A percentile compares a stretch with the other conserved stretches of the same genome.
These are phyloP conservation scores for Fusarium sacchari DNA, from an alignment of 2,329 filamentous ascomycete genomes.

Conservation along the genomic window DNA sequence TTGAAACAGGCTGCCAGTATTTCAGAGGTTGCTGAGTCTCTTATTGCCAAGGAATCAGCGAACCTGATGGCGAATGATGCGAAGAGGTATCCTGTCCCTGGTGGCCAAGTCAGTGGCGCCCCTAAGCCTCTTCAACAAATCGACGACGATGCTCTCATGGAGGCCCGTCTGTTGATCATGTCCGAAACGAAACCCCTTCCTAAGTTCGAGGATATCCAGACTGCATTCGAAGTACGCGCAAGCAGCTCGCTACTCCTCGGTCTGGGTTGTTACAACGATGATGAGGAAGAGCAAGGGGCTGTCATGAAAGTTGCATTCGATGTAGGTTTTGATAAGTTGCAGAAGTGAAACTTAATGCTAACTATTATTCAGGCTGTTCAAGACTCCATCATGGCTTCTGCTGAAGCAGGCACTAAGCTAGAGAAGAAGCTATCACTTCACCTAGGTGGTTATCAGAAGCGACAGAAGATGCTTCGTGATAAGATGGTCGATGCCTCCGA, in stretches of 20 bases:
- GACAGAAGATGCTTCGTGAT: slow-evolving; percentile 79
- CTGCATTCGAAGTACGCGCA: slow-evolving; percentile 63
- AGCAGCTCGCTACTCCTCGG: slow-evolving; percentile 75
- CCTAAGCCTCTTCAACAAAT: slow-evolving; percentile 70
- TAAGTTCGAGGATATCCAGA: slow-evolving; percentile 61
- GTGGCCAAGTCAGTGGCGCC: slow-evolving; percentile 70
- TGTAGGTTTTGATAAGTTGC: slow-evolving; percentile 56
- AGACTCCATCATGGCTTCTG: slow-evolving; percentile 76
- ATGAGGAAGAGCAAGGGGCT: slow-evolving; percentile 73
- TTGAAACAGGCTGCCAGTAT: slow-evolving; percentile 70
- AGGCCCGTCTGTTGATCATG: slow-evolving; percentile 80
- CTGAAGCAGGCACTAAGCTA: slow-evolving; percentile 84
- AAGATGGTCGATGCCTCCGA: slow-evolving; percentile 82
- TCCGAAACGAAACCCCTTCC: slow-evolving; percentile 70
- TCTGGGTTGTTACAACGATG: slow-evolving; percentile 81
- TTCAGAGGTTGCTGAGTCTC: slow-evolving; percentile 70
- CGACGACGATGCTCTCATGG: slow-evolving; percentile 76
- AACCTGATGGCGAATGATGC: slow-evolving; percentile 86
- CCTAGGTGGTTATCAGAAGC: slow-evolving; percentile 89
- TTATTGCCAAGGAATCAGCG: slow-evolving; percentile 82
- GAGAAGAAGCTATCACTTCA: slow-evolving; percentile 93
- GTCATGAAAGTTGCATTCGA: slow-evolving; percentile 79
- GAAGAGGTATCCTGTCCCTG: slow-evolving; percentile 75
- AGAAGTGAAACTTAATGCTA: slow-evolving; percentile 8
- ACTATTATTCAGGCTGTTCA: slow-evolving; percentile 68